Conservation (phyloP, 1,284 basidiomycete genomes). For the Ganoderma resinaceum region DNA sequence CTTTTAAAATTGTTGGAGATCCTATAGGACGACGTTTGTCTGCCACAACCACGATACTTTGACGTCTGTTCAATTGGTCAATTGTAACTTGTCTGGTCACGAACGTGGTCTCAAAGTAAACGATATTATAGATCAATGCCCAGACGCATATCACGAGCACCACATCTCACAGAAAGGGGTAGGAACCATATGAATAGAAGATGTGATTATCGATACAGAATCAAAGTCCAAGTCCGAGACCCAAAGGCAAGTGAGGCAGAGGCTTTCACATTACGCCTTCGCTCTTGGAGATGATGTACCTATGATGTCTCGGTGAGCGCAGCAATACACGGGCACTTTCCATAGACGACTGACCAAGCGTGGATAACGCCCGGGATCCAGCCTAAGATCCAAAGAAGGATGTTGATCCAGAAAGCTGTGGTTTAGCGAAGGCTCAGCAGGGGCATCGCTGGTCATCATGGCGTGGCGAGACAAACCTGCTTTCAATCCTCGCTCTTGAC, state of each 20-base stretch:
- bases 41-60: background rate
- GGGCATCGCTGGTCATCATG: background rate
- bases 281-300: slow-evolving; percentile 53
- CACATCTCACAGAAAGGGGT: background rate
- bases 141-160: background rate
- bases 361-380: slow-evolving; percentile 68
- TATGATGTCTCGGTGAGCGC: slow-evolving; percentile 23
- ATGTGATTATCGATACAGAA: background rate
- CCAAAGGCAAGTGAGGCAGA: background rate
- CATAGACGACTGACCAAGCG: slow-evolving; percentile 49
- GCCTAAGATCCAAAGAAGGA: slow-evolving; percentile 57
- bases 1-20: background rate
- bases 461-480: slow-evolving; percentile 40
- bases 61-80: background rate
- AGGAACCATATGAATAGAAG: background rate
- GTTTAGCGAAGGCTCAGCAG: background rate
- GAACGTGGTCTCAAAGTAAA: background rate
- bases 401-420: slow-evolving; percentile 63
- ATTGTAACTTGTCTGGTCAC: background rate
- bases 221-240: background rate
- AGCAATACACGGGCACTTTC: background rate
- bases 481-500: slow-evolving; percentile 47
- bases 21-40: background rate
- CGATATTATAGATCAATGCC: background rate
- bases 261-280: slow-evolving; percentile 27